A percentile compares a stretch with the other conserved stretches of the same genome.
Evolutionary conservation across 441 rosid species (phyloP).

Genomic region (Sinapis alba): DNA sequence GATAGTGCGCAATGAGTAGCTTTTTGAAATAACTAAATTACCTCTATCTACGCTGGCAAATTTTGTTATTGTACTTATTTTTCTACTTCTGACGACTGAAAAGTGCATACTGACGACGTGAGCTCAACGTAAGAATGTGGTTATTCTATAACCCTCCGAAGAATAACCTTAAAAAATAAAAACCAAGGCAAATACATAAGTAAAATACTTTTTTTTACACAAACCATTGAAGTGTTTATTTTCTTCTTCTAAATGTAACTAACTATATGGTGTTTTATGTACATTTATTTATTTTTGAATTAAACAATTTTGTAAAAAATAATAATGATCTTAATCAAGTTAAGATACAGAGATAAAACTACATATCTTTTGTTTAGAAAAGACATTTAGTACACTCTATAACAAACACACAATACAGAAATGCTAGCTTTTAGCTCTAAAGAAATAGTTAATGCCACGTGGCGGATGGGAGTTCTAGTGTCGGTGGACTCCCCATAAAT

Average conservation of each 20-base stretch:
- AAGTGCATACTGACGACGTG: constrained; percentile 26
- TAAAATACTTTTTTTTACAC: not conserved
- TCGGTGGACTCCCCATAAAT: not conserved
- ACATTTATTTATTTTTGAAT: not conserved
- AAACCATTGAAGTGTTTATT: too few relatives aligned
- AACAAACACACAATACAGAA: not conserved
- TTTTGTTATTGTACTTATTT: not conserved
- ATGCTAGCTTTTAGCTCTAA: not conserved
- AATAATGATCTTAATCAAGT: not conserved
- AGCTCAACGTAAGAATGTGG: constrained; percentile 31
- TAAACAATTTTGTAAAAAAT: not conserved
- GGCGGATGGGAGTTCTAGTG: not conserved
- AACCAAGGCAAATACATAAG: not conserved
- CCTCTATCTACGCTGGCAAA: constrained; percentile 17
- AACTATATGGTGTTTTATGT: not conserved
- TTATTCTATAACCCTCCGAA: not conserved
- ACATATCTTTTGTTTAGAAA: not conserved
- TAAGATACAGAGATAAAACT: not conserved
- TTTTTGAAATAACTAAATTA: not conserved
- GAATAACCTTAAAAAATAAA: too few relatives aligned
- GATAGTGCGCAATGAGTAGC: constrained; percentile 25
- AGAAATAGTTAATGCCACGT: not conserved
- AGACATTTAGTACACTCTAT: not conserved
- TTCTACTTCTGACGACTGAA: constrained; percentile 11
- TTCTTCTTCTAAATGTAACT: not conserved